These are phyloP conservation scores for Starmerella potacharoeniae DNA, from an alignment of 805 yeast genomes.

Conservation along the genomic window DNA sequence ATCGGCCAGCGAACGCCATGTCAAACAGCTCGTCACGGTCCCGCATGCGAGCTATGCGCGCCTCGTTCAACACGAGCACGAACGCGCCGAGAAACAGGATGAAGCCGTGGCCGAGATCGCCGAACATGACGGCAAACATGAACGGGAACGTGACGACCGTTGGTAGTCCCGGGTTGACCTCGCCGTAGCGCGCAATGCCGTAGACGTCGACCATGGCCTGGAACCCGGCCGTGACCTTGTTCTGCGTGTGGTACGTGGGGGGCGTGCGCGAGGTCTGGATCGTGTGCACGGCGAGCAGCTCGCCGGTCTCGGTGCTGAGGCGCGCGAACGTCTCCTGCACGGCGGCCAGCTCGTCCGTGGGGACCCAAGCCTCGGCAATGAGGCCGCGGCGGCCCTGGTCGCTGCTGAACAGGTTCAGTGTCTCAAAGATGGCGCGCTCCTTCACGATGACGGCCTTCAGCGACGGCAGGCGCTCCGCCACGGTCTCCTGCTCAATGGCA, in stretches of 20 bases:
- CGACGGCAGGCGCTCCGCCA: constrained; percentile 58
- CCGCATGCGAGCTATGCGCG: constrained; percentile 43
- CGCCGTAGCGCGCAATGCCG: constrained; percentile 86
- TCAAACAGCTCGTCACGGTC: constrained; percentile 76
- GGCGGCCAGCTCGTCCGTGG: constrained; percentile 52
- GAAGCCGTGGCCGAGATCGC: constrained; percentile 94
- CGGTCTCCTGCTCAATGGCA: constrained; percentile 62
- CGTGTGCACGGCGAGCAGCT: constrained; percentile 38
- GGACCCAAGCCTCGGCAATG: constrained; percentile 97
- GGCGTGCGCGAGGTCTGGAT: constrained; percentile 75
- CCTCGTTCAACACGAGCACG: constrained; percentile 60
- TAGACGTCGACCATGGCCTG: constrained; percentile 92
- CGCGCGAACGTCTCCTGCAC: constrained; percentile 55
- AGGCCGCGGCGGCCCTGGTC: constrained; percentile 72
- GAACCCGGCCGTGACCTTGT: constrained; percentile 84
- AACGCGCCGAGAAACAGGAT: constrained; percentile 65
- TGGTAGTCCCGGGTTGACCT: constrained; percentile 91
- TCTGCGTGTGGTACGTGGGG: constrained; percentile 86
- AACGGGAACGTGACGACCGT: constrained; percentile 94
- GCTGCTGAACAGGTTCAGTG: constrained; percentile 68
- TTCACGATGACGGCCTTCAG: constrained; percentile 62
- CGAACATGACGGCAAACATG: constrained; percentile 98
- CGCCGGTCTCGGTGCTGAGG: constrained; percentile 36
- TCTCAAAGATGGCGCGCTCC: constrained; percentile 72
- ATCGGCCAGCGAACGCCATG: constrained; percentile 91